phyloP scores from a whole-genome alignment of 2,329 filamentous ascomycete genomes.

The Ceratocystis variospora region DNA sequence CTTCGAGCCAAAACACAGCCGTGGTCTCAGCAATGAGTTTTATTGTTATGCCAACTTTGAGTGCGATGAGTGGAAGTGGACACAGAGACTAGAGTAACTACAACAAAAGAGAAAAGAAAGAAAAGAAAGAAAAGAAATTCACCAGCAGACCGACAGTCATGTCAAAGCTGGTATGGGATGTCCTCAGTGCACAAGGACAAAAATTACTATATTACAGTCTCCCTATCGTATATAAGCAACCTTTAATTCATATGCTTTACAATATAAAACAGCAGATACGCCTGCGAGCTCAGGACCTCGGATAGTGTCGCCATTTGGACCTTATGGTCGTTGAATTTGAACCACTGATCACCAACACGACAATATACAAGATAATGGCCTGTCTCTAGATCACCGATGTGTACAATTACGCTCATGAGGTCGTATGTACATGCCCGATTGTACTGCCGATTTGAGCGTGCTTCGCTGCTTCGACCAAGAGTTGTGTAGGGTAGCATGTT shows the following conservation, averaged over 20 bases:
- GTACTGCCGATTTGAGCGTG: conserved; percentile 38
- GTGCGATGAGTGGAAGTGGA: conserved; percentile 39
- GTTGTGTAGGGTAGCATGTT: conserved; percentile 88
- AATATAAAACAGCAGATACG: conserved; percentile 83
- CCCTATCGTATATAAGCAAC: background rate
- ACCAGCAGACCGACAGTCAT: background rate
- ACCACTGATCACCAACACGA: conserved; percentile 75
- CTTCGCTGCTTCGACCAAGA: conserved; percentile 39
- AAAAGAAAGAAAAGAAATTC: background rate
- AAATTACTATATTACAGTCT: background rate
- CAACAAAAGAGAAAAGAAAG: conserved; percentile 16
- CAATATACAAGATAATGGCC: conserved; percentile 90
- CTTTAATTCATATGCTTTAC: conserved; percentile 39
- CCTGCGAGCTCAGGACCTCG: conserved; percentile 73
- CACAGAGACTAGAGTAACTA: conserved; percentile 20
- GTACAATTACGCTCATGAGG: conserved; percentile 77
- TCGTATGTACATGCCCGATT: conserved; percentile 65
- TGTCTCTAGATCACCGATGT: conserved; percentile 83
- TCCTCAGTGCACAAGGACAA: background rate
- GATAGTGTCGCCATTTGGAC: conserved; percentile 72
- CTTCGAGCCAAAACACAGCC: conserved; percentile 55
- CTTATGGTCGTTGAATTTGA: conserved; percentile 88
- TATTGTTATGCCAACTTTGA: conserved; percentile 69
- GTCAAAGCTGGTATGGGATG: no score
- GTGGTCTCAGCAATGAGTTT: conserved; percentile 68